Evolutionary conservation across 768 basidiomycete species (phyloP).

Genomic region (Megacollybia marginata): DNA sequence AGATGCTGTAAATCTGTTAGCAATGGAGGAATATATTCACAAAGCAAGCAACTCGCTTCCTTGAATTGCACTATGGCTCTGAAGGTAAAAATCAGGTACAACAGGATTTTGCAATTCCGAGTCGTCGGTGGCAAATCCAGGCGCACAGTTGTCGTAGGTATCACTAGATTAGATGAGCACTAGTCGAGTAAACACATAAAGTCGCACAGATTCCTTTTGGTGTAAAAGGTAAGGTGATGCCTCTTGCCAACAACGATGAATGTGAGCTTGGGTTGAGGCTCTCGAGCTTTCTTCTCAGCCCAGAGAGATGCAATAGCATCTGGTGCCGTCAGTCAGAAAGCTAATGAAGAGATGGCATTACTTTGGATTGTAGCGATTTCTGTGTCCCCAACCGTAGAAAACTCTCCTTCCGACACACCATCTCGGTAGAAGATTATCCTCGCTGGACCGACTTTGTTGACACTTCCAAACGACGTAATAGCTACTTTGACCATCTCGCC

Average conservation of each 20-base stretch:
- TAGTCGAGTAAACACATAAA: neutral
- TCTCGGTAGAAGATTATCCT: conserved; percentile 10
- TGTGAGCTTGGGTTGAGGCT: neutral
- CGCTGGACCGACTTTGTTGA: conserved; percentile 6
- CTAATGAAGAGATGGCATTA: too few relatives aligned
- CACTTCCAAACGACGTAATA: conserved; percentile 1
- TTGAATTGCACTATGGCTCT: conserved; percentile 24
- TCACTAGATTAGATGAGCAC: too few relatives aligned
- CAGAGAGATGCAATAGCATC: conserved; percentile 16
- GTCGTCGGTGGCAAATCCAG: conserved; percentile 38
- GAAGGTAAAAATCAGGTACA: conserved; percentile 36
- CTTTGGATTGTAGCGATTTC: conserved; percentile 28
- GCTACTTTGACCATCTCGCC: conserved; percentile 17
- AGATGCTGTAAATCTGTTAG: conserved; percentile 6
- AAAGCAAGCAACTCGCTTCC: conserved; percentile 26
- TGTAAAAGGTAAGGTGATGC: conserved; percentile 50
- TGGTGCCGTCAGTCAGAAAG: too few relatives aligned
- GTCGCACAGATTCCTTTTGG: conserved; percentile 9
- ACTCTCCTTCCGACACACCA: conserved; percentile 41
- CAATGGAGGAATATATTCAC: too few relatives aligned
- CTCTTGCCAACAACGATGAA: conserved; percentile 13
- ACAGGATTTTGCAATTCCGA: conserved; percentile 32
- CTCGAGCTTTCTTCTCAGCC: conserved; percentile 41
- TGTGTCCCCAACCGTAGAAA: conserved; percentile 22
- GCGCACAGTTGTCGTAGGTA: conserved; percentile 32